Evolutionary conservation across 495 filamentous ascomycete genomes (phyloP), one percentile per base, ranked within the genome.

Genomic region (Penicillium simplicissimum): DNA sequence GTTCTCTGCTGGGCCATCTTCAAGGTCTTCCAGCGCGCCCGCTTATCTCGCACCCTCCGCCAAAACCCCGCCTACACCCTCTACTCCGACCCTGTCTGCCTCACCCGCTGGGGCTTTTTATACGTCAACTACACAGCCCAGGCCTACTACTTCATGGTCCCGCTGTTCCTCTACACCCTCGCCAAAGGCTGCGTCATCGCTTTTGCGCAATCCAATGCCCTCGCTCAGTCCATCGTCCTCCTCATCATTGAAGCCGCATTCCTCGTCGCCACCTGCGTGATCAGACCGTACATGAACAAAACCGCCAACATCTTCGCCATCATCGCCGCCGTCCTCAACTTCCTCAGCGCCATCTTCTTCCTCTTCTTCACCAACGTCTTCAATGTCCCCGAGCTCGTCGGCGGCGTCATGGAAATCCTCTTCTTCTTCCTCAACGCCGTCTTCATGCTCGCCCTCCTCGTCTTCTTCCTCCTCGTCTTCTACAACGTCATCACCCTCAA

Each of bases 71-170:
- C 92, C 40, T 98, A 97, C 72, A 96, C 97, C 61, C 85, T 98
- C 42, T 98, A 96, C 80, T 97, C 94, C 8, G 95, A 98, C 67
- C 91, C 92, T 13, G 84, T 88, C 54, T 88, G 91, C 25, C 77
- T 98, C 62, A 97, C 97, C 84, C 95, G 96, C 76, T 97, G 94
- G 94, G 95, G 95, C 15, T 97, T 97, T 79, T 79, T 98, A 35
- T 98, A 98, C 69, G 90, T 97, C 55, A 93, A 97, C 75, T 98
- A 96, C 81, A 89, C 91, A 62, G 94, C 95, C 15, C 92, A 93
- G 1, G 90, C 91, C 8, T 98, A 97, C 80, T 98, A 94, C 79
- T 98, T 96, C 75, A 89, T 97, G 70, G 84, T 93, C 13, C 93
- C 93, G 0, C 66, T 89, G 21, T 81, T 98, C 47, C 72, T 79